These are phyloP conservation scores for Paralagenidium karlingii DNA, from an alignment of 352 stramenopile genomes.

Conservation along the genomic window DNA sequence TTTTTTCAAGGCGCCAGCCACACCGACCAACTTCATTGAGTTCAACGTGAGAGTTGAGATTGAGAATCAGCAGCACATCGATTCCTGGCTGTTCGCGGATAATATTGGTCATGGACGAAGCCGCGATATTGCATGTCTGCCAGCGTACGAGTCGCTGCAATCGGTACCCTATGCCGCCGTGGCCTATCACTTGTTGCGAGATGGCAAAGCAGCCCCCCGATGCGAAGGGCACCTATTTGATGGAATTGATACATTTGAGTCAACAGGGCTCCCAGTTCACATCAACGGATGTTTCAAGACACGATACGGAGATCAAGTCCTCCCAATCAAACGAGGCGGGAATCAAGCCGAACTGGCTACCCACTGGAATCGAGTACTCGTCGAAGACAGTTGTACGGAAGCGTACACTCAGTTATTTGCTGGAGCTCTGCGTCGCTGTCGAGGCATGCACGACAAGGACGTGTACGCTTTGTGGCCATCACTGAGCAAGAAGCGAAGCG, in stretches of 20 bases:
- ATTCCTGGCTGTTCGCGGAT: constrained; percentile 54
- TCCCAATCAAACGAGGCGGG: constrained; percentile 32
- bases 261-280: constrained; percentile 44
- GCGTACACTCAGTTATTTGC: constrained; percentile 55
- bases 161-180: constrained; percentile 56
- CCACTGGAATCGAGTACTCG: constrained; percentile 52
- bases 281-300: constrained; percentile 75
- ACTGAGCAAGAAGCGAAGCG: constrained; percentile 11
- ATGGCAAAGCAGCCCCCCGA: constrained; percentile 18
- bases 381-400: constrained; percentile 49
- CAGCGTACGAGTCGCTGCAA: constrained; percentile 44
- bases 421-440: constrained; percentile 26
- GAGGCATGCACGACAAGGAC: constrained; percentile 19
- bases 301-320: no score
- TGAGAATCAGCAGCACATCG: constrained; percentile 28
- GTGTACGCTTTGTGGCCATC: constrained; percentile 60
- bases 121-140: constrained; percentile 41
- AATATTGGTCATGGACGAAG: constrained; percentile 54
- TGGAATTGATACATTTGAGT: constrained; percentile 28
- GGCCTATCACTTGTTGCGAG: constrained; percentile 39
- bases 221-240: constrained; percentile 54
- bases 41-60: constrained; percentile 48
- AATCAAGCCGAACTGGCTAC: constrained; percentile 44
- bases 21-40: constrained; percentile 49
- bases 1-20: constrained; percentile 54